These are phyloP conservation scores for Sporothrix variecibatus DNA, from an alignment of 2,329 filamentous ascomycete genomes.

Conservation along the genomic window DNA sequence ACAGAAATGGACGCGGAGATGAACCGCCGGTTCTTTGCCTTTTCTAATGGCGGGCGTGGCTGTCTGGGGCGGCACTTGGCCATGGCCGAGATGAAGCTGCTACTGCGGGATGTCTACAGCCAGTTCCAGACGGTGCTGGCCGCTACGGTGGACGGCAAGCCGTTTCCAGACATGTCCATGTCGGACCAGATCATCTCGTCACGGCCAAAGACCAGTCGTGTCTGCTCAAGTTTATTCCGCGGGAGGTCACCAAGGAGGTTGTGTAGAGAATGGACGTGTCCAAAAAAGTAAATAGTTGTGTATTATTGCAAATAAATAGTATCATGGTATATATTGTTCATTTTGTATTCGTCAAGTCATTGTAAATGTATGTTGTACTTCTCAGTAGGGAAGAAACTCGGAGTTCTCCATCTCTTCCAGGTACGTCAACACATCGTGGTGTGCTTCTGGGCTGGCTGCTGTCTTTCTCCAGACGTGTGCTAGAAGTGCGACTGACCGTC, in stretches of 20 bases:
- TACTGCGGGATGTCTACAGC: slow-evolving; percentile 64
- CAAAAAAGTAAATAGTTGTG: neutral
- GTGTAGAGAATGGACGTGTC: too few species aligned
- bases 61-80: slow-evolving; percentile 68
- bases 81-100: slow-evolving; percentile 66
- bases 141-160: slow-evolving; percentile 37
- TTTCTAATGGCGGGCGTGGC: slow-evolving; percentile 64
- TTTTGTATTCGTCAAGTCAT: neutral
- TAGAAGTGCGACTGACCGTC: slow-evolving; percentile 15
- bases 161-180: slow-evolving; percentile 62
- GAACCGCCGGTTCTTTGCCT: slow-evolving; percentile 63
- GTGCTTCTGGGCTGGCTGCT: neutral
- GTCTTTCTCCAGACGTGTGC: slow-evolving; percentile 25
- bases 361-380: neutral
- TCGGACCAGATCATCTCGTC: slow-evolving; percentile 69
- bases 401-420: slow-evolving; percentile 23
- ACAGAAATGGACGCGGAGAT: slow-evolving; percentile 72
- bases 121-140: slow-evolving; percentile 58
- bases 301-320: neutral
- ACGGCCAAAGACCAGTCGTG: slow-evolving; percentile 60
- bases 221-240: slow-evolving; percentile 50
- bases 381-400: slow-evolving; percentile 26
- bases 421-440: slow-evolving; percentile 24
- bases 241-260: slow-evolving; percentile 16
- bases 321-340: neutral